phyloP scores from a whole-genome alignment of 352 stramenopile genomes.

The Phytopythium mirpurense region DNA sequence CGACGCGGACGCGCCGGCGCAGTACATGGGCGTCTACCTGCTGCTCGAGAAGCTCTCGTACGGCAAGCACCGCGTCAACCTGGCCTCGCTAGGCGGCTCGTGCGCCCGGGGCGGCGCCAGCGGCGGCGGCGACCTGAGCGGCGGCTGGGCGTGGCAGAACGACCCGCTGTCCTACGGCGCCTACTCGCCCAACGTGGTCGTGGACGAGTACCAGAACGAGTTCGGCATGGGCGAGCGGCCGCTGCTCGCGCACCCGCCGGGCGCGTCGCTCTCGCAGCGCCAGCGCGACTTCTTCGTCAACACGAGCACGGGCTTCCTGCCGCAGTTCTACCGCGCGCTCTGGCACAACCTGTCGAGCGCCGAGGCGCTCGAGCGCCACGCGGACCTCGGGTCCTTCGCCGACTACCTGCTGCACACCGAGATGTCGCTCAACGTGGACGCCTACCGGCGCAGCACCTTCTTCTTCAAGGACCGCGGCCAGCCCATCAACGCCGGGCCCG shows the following conservation, averaged over 20 bases:
- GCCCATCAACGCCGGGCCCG: constrained; percentile 68
- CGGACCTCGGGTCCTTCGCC: constrained; percentile 66
- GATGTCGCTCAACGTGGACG: constrained; percentile 78
- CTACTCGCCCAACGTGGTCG: constrained; percentile 71
- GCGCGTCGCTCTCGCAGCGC: constrained; percentile 48
- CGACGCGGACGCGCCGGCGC: constrained; percentile 8
- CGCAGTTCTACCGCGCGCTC: constrained; percentile 56
- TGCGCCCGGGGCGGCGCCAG: background rate
- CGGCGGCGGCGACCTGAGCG: constrained; percentile 35
- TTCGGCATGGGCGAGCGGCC: constrained; percentile 74
- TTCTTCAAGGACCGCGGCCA: constrained; percentile 76
- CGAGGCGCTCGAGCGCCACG: constrained; percentile 42
- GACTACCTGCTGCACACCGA: constrained; percentile 81
- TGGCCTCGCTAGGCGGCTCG: constrained; percentile 31
- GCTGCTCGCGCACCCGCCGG: constrained; percentile 46
- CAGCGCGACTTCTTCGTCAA: constrained; percentile 77
- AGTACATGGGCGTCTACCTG: constrained; percentile 73
- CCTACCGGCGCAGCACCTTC: constrained; percentile 72
- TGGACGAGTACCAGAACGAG: constrained; percentile 77
- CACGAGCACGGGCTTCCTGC: constrained; percentile 49
- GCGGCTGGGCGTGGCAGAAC: constrained; percentile 80
- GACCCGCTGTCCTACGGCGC: constrained; percentile 57
- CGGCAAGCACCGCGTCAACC: constrained; percentile 55
- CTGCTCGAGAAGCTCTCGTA: constrained; percentile 73
- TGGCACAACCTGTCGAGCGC: constrained; percentile 79